Evolutionary conservation across 225 moss, liverwort and hornwort genomes (phyloP), one percentile per base, ranked within the genome.

Genomic region (Anthoceros angustus): DNA sequence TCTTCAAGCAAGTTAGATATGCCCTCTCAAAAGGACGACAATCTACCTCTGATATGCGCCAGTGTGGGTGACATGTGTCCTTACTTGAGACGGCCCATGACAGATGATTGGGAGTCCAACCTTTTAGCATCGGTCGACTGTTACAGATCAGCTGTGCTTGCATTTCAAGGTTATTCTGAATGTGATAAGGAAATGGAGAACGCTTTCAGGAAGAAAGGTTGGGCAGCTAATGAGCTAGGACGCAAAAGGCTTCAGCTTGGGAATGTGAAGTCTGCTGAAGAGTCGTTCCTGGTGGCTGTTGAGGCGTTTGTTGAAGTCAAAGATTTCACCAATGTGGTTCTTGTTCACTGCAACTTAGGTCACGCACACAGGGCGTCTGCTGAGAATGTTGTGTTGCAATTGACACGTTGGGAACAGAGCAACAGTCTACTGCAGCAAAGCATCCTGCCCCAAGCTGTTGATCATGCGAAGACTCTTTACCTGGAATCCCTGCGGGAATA

Each of bases 191-290:
- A 92, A 23, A 71, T 78, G 41, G 92, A 91, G 43, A 71, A 62
- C 49, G 82, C 79, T 40, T 72, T 86, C 0, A 70, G 86, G 18
- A 98, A 86, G 82, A 98, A 92, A 67, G 98, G 92, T 10, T 92
- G 98, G 98, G 81, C 77, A 69, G 89, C 84, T 76, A 98, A 98
- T 64, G 92, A 98, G 78, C 73, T 92, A 26, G 92, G 98, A 25
- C 80, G 92, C 3, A 73, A 78, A 71, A 81, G 88, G 64, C 87
- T 98, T n/a, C 82, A 87, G 32, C 79, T 81, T 38, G 92, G 89
- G 66, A 71, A 79, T 20, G 89, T 80, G 18, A 89, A 84, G 64
- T 72, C 72, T 62, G 98, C 92, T 0, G 86, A 92, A 76, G 80
- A 69, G 49, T 80, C 98, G 5, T 92, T 92, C 16, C 79, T 78